Evolutionary conservation across 257 asterid species (phyloP).

Genomic region (Lantana camara): DNA sequence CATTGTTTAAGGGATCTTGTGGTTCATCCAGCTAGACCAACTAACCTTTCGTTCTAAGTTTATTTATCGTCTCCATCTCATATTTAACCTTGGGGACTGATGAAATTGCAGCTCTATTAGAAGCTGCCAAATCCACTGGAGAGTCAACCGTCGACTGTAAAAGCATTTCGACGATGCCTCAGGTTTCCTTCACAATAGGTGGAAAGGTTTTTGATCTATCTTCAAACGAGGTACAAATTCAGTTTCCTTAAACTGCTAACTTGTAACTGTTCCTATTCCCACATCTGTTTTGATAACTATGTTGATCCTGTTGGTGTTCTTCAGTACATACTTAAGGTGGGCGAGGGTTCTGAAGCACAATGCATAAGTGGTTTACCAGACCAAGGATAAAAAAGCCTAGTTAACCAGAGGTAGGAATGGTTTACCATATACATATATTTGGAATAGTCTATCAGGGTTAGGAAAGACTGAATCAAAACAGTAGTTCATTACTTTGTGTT

Average conservation of each 20-base stretch:
- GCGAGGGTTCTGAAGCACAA: conserved; percentile 66
- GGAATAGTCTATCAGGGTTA: no score
- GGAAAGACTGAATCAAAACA: no score
- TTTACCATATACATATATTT: no score
- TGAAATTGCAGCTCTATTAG: conserved; percentile 70
- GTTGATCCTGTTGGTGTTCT: background rate
- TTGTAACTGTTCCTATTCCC: background rate
- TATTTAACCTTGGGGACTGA: no score
- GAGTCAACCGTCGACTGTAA: conserved; percentile 77
- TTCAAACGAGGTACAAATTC: conserved; percentile 63
- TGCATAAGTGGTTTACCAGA: conserved; percentile 96
- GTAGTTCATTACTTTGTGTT: no score
- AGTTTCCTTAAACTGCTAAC: background rate
- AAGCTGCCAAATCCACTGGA: conserved; percentile 75
- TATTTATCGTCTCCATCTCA: no score
- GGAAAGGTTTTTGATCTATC: conserved; percentile 66
- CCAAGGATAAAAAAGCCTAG: no score
- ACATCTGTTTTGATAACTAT: background rate
- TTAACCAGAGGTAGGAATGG: no score
- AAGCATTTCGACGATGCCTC: conserved; percentile 67
- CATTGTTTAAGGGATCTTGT: no score
- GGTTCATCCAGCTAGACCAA: no score
- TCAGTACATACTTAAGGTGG: conserved; percentile 91
- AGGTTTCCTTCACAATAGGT: conserved; percentile 81
- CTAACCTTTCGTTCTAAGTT: no score